Base-by-base conservation (phyloP, 148 eudicot species). In the Rhododendron vialii region DNA sequence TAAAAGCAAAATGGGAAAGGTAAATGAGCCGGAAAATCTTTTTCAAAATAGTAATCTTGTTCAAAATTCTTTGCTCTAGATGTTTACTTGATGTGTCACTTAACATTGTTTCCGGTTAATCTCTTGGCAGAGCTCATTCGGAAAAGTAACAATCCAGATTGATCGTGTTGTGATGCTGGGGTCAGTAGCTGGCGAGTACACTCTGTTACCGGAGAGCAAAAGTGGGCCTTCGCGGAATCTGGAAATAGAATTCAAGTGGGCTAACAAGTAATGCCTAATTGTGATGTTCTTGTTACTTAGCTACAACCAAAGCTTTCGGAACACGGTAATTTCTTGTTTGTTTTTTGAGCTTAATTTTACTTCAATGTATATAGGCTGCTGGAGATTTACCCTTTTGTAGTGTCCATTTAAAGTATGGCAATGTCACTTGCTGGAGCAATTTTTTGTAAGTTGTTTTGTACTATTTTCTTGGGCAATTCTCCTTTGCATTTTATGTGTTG, bases 1-100 rank as follows among this genome's bases (percentile, higher is more conserved):
- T 87, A 97, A 97, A 93, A 97, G 99, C 96, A 97, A 97, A 90
- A 96, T 97, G 89, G 99, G 99, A 82, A 97, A 97, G 99, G 99
- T 94, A 91, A 90, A 50, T 53, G 35, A 75, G 38, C 53, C 63
- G 35, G 53, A 45, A 41, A 65, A 35, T 17, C 35, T 7, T 33
- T 24, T 67, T 65, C 55, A 57, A 48, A 12, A 78, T n/a, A 26
- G 28, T 18, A 51, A 51, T 17, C 48, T n/a, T 33, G n/a, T 67
- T 43, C n/a, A 35, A 48, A 26, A 79, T 28, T 48, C 30, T 71
- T 65, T 48, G 26, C 4, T 69, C 22, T 51, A 51, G 30, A 28
- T 74, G 59, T 51, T 84, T 45, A 71, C 63, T 87, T 83, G 7
- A 82, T 76, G n/a, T 5, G 12, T 74, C 74, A 17, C 24, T 59